phyloP scores from a whole-genome alignment of 2,329 filamentous ascomycete genomes.

The Penicillium sp. region DNA sequence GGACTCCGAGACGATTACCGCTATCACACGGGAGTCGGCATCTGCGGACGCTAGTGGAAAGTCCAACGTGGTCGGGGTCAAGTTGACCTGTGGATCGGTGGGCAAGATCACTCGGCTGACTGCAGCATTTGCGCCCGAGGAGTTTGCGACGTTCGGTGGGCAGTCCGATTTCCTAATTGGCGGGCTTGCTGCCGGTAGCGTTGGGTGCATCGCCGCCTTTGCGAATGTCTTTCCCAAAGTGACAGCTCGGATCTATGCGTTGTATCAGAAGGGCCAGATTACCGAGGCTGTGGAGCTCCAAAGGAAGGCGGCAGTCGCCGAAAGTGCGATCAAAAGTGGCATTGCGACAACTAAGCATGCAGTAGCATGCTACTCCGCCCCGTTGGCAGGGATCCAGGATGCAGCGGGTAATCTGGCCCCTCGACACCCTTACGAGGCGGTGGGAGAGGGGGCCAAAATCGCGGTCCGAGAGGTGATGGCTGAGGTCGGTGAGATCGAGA shows the following conservation, averaged over 20 bases:
- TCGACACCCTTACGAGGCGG: constrained; percentile 57
- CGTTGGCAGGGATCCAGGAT: constrained; percentile 56
- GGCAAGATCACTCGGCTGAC: constrained; percentile 60
- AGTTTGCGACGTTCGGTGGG: constrained; percentile 68
- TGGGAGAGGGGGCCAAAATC: constrained; percentile 44
- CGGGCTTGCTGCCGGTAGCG: constrained; percentile 52
- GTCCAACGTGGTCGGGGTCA: constrained; percentile 61
- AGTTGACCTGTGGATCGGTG: constrained; percentile 63
- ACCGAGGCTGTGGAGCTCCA: constrained; percentile 61
- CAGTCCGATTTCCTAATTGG: constrained; percentile 69
- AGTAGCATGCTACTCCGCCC: constrained; percentile 59
- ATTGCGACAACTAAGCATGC: constrained; percentile 67
- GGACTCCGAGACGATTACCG: constrained; percentile 60
- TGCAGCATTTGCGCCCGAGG: constrained; percentile 51
- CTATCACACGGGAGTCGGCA: constrained; percentile 49
- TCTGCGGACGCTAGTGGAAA: constrained; percentile 18
- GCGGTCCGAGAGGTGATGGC: constrained; percentile 35
- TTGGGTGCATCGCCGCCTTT: constrained; percentile 58
- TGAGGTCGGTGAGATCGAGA: constrained; percentile 19
- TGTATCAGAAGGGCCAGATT: constrained; percentile 57
- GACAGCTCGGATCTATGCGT: constrained; percentile 57
- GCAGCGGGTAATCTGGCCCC: constrained; percentile 58
- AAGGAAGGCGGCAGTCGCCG: constrained; percentile 60
- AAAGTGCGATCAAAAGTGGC: constrained; percentile 63
- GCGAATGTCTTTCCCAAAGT: constrained; percentile 58